A percentile compares a stretch with the other conserved stretches of the same genome.
Conservation (phyloP, 2,329 filamentous ascomycete species). For the Emmonsiellopsis sp. region DNA sequence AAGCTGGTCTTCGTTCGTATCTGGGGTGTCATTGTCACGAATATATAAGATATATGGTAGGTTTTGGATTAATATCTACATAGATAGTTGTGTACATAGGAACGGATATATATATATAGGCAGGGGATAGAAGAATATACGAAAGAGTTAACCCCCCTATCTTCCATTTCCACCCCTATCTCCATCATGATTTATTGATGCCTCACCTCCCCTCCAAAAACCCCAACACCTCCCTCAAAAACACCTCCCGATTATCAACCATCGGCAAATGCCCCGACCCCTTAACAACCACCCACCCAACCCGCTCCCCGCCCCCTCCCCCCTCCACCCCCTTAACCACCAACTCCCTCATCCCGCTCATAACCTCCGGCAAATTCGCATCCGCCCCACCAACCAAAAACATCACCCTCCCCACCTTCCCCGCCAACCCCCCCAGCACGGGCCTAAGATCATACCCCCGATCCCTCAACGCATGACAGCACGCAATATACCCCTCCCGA, state of each 20-base stretch:
- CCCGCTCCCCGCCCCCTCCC: conserved; percentile 16
- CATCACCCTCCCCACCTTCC: conserved; percentile 38
- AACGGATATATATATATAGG: too few species aligned
- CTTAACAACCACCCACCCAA: conserved; percentile 16
- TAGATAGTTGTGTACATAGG: too few species aligned
- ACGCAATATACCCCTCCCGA: conserved; percentile 36
- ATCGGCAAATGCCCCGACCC: conserved; percentile 33
- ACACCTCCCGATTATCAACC: conserved; percentile 29
- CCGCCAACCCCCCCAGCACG: conserved; percentile 36
- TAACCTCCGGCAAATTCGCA: conserved; percentile 35
- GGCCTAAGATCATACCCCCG: conserved; percentile 32
- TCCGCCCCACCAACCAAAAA: conserved; percentile 32
- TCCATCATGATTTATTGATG: too few species aligned
- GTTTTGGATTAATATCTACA: too few species aligned
- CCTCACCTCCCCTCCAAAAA: not conserved
- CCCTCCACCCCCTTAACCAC: conserved; percentile 27
- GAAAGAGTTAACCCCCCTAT: too few species aligned
- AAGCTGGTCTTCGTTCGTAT: too few species aligned
- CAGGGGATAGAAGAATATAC: too few species aligned
- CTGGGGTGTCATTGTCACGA: too few species aligned
- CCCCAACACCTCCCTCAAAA: conserved; percentile 17
- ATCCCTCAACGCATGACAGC: conserved; percentile 31
- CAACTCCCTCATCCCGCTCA: conserved; percentile 32
- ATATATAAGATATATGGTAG: too few species aligned
- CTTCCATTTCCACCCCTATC: too few species aligned